Base-by-base conservation (phyloP, 2,329 filamentous ascomycete genomes). In the Claviceps paspali region DNA sequence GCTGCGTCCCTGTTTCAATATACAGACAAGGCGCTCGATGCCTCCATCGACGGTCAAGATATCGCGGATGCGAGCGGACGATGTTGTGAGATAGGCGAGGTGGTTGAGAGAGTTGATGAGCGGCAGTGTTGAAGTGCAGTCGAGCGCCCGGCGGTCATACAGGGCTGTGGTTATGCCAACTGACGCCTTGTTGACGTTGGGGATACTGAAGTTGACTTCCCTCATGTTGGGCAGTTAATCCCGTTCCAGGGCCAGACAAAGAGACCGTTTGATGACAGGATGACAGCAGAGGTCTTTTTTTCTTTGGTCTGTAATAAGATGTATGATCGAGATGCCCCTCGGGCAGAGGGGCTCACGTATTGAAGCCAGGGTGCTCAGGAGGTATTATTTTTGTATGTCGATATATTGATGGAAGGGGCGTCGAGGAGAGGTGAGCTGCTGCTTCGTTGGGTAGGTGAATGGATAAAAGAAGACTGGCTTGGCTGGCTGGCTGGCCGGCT, bases 61-160 rank as follows among this genome's bases (percentile, higher is more conserved):
- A 57, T 98, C 91, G 51, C 91, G 78, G 59, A 98, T 98, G 44
- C 91, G 84, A 44, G 88, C 88, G 2, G 91, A 98, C 3, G 91
- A 96, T 22, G 91, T 96, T 40, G 91, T 98, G 49, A 98, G 82
- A 57, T 98, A 96, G 47, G 91, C 88, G 48, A 98, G 82, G 58
- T 98, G 91, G 62, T 96, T 98, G 56, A 98, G 78, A 0, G 91
- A 98, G 68, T 96, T 98, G 67, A 98, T 96, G 44, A 98, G 75
- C 37, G 91, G 91, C 22, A 98, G 72, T 0, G 91, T 98, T 27
- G 91, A 98, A 38, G 91, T 98, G 67, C 91, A 98, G 61, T 98
- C 91, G 52, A 98, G 81, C 35, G 91, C 91, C 57, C 91, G 81
- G 48, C 91, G 84, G 64, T 98, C 91, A 61, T 98, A 98, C 44